phyloP scores from a whole-genome alignment of 345 rosid species.

The Citrus hindsii region DNA sequence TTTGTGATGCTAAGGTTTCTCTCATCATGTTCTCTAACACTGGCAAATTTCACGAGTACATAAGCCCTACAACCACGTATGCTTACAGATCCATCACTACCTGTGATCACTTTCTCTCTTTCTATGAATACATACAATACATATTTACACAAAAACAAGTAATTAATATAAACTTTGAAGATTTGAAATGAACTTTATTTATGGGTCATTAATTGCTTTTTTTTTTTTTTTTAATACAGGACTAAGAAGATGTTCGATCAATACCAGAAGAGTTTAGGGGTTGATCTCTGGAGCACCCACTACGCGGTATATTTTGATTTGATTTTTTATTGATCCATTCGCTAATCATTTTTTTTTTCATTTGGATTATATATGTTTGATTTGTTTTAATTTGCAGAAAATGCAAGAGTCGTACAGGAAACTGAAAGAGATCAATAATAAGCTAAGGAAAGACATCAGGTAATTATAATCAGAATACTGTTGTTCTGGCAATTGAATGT shows the following conservation, averaged over 20 bases:
- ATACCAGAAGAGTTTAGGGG: conserved; percentile 43
- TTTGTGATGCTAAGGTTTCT: conserved; percentile 68
- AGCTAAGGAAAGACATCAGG: conserved; percentile 50
- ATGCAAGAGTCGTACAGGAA: conserved; percentile 52
- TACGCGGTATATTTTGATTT: conserved; percentile 34
- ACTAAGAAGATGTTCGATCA: conserved; percentile 43
- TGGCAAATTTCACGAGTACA: conserved; percentile 46
- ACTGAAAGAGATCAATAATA: conserved; percentile 46
- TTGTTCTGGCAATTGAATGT: not conserved
- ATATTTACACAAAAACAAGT: not conserved
- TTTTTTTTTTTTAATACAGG: conserved; percentile 14
- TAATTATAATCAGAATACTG: not conserved
- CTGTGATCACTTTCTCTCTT: not conserved
- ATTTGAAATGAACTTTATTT: not conserved
- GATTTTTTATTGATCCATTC: not conserved
- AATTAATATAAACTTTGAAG: not conserved
- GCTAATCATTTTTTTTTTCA: not conserved
- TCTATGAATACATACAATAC: too few species aligned
- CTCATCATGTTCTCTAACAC: conserved; percentile 51
- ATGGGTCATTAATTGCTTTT: too few species aligned
- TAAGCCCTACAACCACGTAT: conserved; percentile 46
- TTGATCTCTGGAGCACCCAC: conserved; percentile 57
- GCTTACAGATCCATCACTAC: conserved; percentile 1
- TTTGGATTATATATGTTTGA: not conserved
- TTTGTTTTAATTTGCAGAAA: conserved; percentile 27